Evolutionary conservation across 108 stramenopile genomes (phyloP), one percentile per base, ranked within the genome.

Genomic region (Conticribra weissflogii): DNA sequence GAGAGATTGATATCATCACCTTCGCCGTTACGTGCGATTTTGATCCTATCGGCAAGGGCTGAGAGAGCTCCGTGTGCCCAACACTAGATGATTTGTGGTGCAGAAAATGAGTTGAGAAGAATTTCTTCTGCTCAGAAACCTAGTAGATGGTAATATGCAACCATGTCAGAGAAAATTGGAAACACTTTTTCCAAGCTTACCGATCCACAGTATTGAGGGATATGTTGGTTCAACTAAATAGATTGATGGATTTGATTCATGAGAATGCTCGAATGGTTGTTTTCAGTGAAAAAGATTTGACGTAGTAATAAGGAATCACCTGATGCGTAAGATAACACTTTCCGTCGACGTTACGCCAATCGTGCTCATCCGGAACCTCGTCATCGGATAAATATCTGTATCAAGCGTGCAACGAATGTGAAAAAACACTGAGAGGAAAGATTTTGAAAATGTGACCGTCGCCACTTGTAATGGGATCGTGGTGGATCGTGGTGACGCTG

Each of bases 161-260:
- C 4, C 16, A 22, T 14, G 4, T 7, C 16, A 56, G 30, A 23
- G 55, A 56, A 56, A 23, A 56, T 23, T 28, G 25, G 2, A 7
- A 7, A 28, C 4, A 27, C 24, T 14, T 14, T 5, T 7, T 15
- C 30, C 16, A 16, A 7, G 17, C 55, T 28, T 56, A n/a, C n/a
- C n/a, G 18, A 41, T 41, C 61, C 91, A 32, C 91, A 88, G 49
- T 88, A 90, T 66, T 90, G 87, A 25, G 90, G 91, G 49, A 95
- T 85, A 70, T 95, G 91, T 66, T 96, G 97, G 71, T 96, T 98
- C 46, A 96, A 71, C n/a, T n/a, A n/a, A n/a, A n/a, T n/a, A n/a
- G n/a, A n/a, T n/a, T n/a, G n/a, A n/a, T n/a, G n/a, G n/a, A n/a
- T n/a, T n/a, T n/a, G n/a, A n/a, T n/a, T n/a, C n/a, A n/a, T n/a